These are phyloP conservation scores for Circinella umbellata DNA, from an alignment of 371 early-diverging fungal genomes.

Conservation along the genomic window DNA sequence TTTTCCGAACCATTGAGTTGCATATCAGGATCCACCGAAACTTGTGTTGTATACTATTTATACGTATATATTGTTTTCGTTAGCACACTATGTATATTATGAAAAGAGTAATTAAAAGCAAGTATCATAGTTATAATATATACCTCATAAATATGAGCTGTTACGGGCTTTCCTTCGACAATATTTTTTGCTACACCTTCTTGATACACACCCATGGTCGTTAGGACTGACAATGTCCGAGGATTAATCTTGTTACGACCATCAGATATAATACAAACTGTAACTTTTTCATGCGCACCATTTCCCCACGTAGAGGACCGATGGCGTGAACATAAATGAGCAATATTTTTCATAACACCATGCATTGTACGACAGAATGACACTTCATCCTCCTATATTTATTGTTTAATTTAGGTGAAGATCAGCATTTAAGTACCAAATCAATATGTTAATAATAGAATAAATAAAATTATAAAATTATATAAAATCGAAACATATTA, in stretches of 20 bases:
- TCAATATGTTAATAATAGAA: background rate
- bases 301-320: conserved; percentile 85
- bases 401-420: background rate
- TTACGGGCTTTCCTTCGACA: conserved; percentile 69
- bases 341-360: conserved; percentile 91
- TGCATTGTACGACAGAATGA: conserved; percentile 91
- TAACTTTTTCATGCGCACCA: conserved; percentile 92
- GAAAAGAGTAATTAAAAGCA: too few species aligned
- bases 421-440: background rate
- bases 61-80: background rate
- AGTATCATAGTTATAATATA: background rate
- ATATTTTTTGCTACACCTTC: conserved; percentile 78
- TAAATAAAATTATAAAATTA: background rate
- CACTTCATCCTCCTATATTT: conserved; percentile 80
- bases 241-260: conserved; percentile 69
- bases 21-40: conserved; percentile 77
- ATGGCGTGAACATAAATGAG: conserved; percentile 81
- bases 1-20: conserved; percentile 75
- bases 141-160: conserved; percentile 83
- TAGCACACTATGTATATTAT: too few species aligned
- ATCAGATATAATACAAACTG: conserved; percentile 89
- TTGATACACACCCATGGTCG: conserved; percentile 81
- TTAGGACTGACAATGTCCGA: conserved; percentile 71
- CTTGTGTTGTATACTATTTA: conserved; percentile 85
- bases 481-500: background rate